A percentile compares a stretch with the other conserved stretches of the same genome.
Conservation (phyloP, 306 rosid genomes). For the Bauhinia variegata region DNA sequence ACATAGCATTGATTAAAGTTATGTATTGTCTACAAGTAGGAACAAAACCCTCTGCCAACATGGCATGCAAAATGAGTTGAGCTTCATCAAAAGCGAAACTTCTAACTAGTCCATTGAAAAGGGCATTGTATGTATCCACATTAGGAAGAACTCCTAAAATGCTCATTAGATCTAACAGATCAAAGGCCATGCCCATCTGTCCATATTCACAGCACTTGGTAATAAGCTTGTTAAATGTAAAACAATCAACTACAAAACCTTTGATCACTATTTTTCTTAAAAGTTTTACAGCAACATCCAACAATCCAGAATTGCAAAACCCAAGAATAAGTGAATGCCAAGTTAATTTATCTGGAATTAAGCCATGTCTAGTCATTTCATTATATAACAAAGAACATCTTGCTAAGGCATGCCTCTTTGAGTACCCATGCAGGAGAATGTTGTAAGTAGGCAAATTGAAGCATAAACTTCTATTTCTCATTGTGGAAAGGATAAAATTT, state of each 20-base stretch:
- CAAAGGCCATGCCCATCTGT: slow-evolving; percentile 51
- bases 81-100: slow-evolving; percentile 50
- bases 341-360: slow-evolving; percentile 59
- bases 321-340: slow-evolving; percentile 73
- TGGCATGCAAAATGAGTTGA: slow-evolving; percentile 48
- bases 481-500: slow-evolving; percentile 51
- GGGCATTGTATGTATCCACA: slow-evolving; percentile 52
- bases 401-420: slow-evolving; percentile 50
- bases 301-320: slow-evolving; percentile 52
- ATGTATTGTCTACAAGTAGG: slow-evolving; percentile 60
- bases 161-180: slow-evolving; percentile 56
- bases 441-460: slow-evolving; percentile 68
- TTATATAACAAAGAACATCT: slow-evolving; percentile 50
- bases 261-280: slow-evolving; percentile 53
- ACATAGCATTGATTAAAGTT: slow-evolving; percentile 69
- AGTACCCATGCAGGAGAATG: slow-evolving; percentile 73
- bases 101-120: slow-evolving; percentile 62
- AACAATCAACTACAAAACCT: slow-evolving; percentile 55
- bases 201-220: slow-evolving; percentile 60
- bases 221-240: slow-evolving; percentile 64
- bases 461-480: slow-evolving; percentile 48
- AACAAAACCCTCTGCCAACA: slow-evolving; percentile 61
- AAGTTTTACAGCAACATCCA: slow-evolving; percentile 66
- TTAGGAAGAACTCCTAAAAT: slow-evolving; percentile 46
- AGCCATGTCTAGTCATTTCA: slow-evolving; percentile 47